Base-by-base conservation (phyloP, 2,329 filamentous ascomycete genomes). In the Aspergillaceae sp. region DNA sequence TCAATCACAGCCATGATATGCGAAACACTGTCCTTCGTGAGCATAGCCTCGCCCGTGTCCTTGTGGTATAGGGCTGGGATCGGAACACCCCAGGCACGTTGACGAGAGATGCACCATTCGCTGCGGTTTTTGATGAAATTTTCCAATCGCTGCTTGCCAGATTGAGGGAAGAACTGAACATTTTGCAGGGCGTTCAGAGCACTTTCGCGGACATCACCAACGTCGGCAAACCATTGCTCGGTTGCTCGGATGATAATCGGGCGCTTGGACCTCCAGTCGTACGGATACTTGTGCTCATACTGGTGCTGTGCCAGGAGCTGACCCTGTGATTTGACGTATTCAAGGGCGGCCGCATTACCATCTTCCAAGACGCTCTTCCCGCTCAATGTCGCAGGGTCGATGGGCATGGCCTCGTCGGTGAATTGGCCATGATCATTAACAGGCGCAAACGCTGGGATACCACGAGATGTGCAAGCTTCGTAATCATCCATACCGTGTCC, bases 401-500 rank as follows among this genome's bases (percentile, higher is more conserved):
- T 77, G 0, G 88, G 86, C 52, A 86, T 84, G 0, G 87, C 90
- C 38, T 87, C 83, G 28, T 76, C 73, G 0, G 89, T 96, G 62
- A 94, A 97, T 29, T 75, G 73, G 1, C 92, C 92, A 11, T 83
- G 74, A 54, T 88, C 83, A 54, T 94, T 83, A 9, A 98, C 83
- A 0, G 91, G 91, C 4, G 91, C 87, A 57, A 85, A 83, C 1
- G 84, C 84, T 1, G 79, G 73, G 46, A 97, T 86, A 1, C 79
- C 83, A 40, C 85, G 73, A 27, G 77, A 67, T 41, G 77, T 77
- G 63, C 90, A 95, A 4, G 84, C 80, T 50, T 91, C 82, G 61
- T 97, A 98, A 63, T 98, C 92, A 35, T 98, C 92, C 74, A 95
- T 92, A 40, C 92, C 92, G 61, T 98, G 92, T 3, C 92, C 92